Base-by-base conservation (phyloP, 2,329 filamentous ascomycete genomes). In the Saccharata proteae region DNA sequence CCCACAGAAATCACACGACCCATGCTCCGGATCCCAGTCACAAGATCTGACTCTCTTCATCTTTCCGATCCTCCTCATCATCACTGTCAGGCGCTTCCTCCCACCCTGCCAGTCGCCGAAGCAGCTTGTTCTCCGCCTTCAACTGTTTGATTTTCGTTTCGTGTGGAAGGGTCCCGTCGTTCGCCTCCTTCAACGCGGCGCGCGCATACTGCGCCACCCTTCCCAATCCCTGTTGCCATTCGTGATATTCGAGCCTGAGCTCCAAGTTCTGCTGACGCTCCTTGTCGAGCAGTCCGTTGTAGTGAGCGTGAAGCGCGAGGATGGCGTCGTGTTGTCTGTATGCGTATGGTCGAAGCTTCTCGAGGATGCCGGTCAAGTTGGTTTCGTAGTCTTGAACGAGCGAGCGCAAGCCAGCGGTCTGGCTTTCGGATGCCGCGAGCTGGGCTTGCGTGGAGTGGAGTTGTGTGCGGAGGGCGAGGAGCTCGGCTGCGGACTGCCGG, bases 51-150 rank as follows among this genome's bases (percentile, higher is more conserved):
- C n/a, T n/a, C 25, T 41, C 41, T 29, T 40, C 40, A 15, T 48
- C 50, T 33, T 37, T 38, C 21, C 47, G 47, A 29, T 46, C 51
- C 16, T 59, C 55, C 13, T 63, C 61, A 6, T 60, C 59, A 17
- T 58, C 57, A 16, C 48, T 51, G 28, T 54, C 54, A 23, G 45
- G 47, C 27, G 38, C 47, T 28, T 56, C 52, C 35, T 64, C 59
- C 61, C 62, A 65, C 3, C 62, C 61, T 1, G 51, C 61, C 43
- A 62, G 48, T 16, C 48, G 37, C 29, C 63, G 51, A 40, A 67
- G 40, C 17, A 64, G 48, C 25, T 57, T 44, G 38, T 66, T 67
- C 47, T 67, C 63, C 40, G 62, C 58, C 38, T 58, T 64, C 34
- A 66, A 35, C 16, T 49, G 57, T 25, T 52, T 53, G 3, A 62